These are phyloP conservation scores for Nicotiana otophora DNA, from an alignment of 257 asterid genomes.

Conservation along the genomic window DNA sequence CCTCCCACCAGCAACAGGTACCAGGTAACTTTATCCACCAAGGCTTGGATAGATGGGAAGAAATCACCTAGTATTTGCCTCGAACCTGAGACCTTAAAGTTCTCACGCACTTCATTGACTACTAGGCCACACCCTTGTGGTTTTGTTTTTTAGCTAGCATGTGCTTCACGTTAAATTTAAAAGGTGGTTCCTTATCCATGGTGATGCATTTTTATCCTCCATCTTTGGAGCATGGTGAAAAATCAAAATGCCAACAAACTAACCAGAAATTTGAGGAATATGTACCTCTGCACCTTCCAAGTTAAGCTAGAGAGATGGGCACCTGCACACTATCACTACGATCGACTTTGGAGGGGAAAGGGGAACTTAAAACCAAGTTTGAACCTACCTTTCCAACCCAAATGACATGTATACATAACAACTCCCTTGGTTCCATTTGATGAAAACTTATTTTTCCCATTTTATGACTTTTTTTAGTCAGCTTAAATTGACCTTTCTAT, in stretches of 20 bases:
- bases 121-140: no score
- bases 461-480: no score
- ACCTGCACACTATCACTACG: background rate
- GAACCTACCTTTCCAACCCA: background rate
- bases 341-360: background rate
- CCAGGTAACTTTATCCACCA: no score
- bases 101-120: no score
- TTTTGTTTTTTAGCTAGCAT: background rate
- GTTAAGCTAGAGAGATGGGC: background rate
- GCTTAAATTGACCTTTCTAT: no score
- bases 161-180: background rate
- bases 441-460: no score
- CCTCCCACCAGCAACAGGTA: no score
- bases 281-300: background rate
- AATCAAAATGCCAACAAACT: background rate
- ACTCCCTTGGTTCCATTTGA: no score
- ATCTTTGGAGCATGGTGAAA: background rate
- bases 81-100: no score
- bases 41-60: no score
- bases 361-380: background rate
- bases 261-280: background rate
- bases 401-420: background rate
- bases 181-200: background rate
- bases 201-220: background rate
- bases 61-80: no score